Evolutionary conservation across 768 basidiomycete genomes (phyloP), one percentile per base, ranked within the genome.

Genomic region (Suillus alpinus): DNA sequence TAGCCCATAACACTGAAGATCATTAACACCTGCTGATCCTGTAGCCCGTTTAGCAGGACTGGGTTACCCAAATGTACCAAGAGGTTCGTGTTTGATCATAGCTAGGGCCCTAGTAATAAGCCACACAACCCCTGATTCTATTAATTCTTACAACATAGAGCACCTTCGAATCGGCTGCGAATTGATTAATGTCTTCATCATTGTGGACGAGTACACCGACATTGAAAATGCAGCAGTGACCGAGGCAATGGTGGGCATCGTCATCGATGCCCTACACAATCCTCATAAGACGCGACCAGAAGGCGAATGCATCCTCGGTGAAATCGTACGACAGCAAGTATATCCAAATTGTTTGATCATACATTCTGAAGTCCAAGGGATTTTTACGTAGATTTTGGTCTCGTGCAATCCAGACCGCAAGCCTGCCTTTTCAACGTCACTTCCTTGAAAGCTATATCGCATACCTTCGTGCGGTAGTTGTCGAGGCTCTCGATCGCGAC

Each of bases 181-280:
- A 37, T 58, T 76, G 26, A 75, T 75, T 66, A 69, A 71, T 59
- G 40, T 69, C 8, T 67, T 71, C 64, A 72, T 72, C 62, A 60
- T 73, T n/a, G 51, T 73, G 34, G 76, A 76, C 57, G 70, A 76
- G 52, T 68, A 69, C 57, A 67, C 71, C 37, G 76, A 77, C 52
- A 58, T 63, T 9, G 63, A 51, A 43, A 40, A 63, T 50, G 59
- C 44, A 23, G 26, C 43, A 7, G 60, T 36, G 5, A 37, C 59
- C 4, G 37, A 34, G 5, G 52, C 47, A 46, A 60, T 60, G 34
- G 55, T 51, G 1, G 59, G 32, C 18, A 52, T 63, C 49, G 57
- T 63, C 14, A 60, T 63, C 6, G 62, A 63, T 39, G 55, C 62
- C 31, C 12, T 61, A 49, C 36, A 61, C 4, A 32, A 63, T 36